These are phyloP conservation scores for Aspergillus sojae DNA, from an alignment of 2,329 filamentous ascomycete genomes.

Conservation along the genomic window DNA sequence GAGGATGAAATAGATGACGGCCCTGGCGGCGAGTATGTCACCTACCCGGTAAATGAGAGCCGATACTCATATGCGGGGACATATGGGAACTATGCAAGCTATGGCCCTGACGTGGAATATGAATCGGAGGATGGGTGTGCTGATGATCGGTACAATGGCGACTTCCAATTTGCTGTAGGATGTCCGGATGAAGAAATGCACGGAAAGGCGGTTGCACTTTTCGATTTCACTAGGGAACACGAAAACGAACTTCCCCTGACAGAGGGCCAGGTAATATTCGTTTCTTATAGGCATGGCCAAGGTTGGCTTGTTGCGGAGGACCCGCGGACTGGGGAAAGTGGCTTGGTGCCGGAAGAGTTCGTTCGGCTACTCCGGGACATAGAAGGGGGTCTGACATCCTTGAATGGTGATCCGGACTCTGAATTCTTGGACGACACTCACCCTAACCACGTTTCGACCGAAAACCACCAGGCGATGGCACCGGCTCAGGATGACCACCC, in stretches of 20 bases:
- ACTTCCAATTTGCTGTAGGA: slow-evolving; percentile 93
- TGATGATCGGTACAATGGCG: slow-evolving; percentile 76
- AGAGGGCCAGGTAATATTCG: slow-evolving; percentile 94
- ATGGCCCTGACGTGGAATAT: slow-evolving; percentile 34
- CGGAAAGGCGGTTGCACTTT: slow-evolving; percentile 91
- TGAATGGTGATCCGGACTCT: slow-evolving; percentile 57
- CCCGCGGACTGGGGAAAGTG: slow-evolving; percentile 89
- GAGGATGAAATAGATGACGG: slow-evolving; percentile 65
- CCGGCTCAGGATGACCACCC: slow-evolving; percentile 33
- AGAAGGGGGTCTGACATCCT: slow-evolving; percentile 79
- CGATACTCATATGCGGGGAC: slow-evolving; percentile 56
- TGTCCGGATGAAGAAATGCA: slow-evolving; percentile 98
- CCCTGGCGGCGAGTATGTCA: slow-evolving; percentile 77
- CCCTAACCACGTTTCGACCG: slow-evolving; percentile 57
- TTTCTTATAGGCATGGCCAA: slow-evolving; percentile 93
- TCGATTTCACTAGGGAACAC: slow-evolving; percentile 93
- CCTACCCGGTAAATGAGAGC: slow-evolving; percentile 69
- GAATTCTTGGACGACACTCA: slow-evolving; percentile 51
- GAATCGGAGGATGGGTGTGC: slow-evolving; percentile 55
- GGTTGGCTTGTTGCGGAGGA: slow-evolving; percentile 98
- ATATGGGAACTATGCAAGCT: slow-evolving; percentile 45
- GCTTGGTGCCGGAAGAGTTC: slow-evolving; percentile 94
- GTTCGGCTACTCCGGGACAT: slow-evolving; percentile 91
- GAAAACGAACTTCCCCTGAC: slow-evolving; percentile 92
- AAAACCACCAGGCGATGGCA: slow-evolving; percentile 34